Evolutionary conservation across 108 stramenopile species (phyloP), one percentile per base, ranked within the genome.

Genomic region (Cyclotella sp.): DNA sequence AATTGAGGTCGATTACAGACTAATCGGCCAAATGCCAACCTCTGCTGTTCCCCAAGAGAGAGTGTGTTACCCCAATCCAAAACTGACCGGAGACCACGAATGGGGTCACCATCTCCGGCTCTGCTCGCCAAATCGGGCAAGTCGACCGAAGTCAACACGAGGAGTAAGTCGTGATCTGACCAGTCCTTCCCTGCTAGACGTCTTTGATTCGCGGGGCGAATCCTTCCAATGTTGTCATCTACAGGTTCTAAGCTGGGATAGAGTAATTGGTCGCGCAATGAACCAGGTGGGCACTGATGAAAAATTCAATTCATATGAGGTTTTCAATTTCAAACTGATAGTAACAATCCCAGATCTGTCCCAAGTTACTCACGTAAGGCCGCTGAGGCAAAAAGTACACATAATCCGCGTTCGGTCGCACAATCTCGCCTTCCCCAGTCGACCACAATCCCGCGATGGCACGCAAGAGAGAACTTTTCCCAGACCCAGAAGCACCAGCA

Each of bases 381-480:
- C 84, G 85, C 71, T 96, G 95, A 0, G 95, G 95, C 30, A 96
- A 75, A 75, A 96, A 96, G 59, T 94, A 89, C 14, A 90, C 87
- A 40, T 95, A 85, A 30, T 77, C 77, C 1, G 69, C 64, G 21
- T 75, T 61, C 1, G 91, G 90, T 14, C 92, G 85, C 8, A 70
- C 59, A 55, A 97, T 91, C 43, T 76, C 65, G 27, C 96, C 96
- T 0, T 54, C 54, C 16, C 95, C 95, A 11, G 84, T 75, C 13
- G 74, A 82, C 91, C 92, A 95, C 40, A 97, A 79, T 18, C 96
- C 96, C 39, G 94, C 93, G 55, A 97, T 87, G 11, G 88, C 88
- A 34, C 96, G 82, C 16, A 97, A 65, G 43, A 97, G 65, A 46
- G 61, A 64, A 22, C 70, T 72, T 58, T 89, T 89, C 13, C 89